Conservation (phyloP, 192 early-diverging fungal species). For the Backusella westeae region DNA sequence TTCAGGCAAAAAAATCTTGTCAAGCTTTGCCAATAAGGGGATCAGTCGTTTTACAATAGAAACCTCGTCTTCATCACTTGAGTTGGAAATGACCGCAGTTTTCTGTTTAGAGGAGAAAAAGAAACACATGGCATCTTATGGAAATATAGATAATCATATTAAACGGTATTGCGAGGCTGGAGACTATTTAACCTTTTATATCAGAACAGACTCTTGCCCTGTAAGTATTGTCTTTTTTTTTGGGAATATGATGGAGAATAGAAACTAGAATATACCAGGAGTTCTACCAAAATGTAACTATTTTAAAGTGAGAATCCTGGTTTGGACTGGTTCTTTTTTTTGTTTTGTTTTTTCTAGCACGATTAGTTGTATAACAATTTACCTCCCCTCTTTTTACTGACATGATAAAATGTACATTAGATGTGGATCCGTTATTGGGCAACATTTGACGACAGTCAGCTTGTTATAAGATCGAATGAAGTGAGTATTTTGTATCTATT, state of each 20-base stretch:
- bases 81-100: slow-evolving; percentile 1
- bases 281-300: background rate
- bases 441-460: background rate
- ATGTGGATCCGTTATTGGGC: slow-evolving; percentile 11
- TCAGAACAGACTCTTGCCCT: background rate
- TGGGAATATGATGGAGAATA: background rate
- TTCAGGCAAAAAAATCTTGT: background rate
- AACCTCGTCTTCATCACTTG: background rate
- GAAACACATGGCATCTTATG: background rate
- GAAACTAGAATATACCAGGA: background rate
- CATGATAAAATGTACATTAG: background rate
- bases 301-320: background rate
- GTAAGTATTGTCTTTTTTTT: background rate
- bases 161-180: background rate
- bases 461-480: slow-evolving; percentile 12
- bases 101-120: slow-evolving; percentile 12
- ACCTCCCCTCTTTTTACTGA: background rate
- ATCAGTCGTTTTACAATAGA: slow-evolving; percentile 6
- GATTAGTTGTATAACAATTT: background rate
- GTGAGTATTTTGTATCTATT: background rate
- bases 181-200: slow-evolving; percentile 10
- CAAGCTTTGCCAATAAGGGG: slow-evolving; percentile 12
- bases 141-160: background rate
- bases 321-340: background rate
- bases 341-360: background rate